Evolutionary conservation across 306 rosid genomes (phyloP), one percentile per base, ranked within the genome.

Genomic region (Hippophae tibetana): DNA sequence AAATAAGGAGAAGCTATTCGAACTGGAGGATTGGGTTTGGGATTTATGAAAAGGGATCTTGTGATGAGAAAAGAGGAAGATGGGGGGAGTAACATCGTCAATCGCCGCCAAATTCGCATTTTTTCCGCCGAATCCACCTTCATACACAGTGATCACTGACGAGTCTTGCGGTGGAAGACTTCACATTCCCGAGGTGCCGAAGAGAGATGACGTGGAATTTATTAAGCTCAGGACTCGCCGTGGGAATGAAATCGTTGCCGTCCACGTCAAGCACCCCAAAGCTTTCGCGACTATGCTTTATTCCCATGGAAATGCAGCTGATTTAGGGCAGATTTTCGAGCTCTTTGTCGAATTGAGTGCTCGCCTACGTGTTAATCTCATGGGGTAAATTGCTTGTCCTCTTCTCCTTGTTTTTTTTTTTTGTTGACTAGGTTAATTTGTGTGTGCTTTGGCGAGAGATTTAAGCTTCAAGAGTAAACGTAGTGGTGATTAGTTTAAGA

Each of bases 51-150:
- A 68, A 60, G 60, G 13, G 64, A 9, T 61, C 72, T 45, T 75
- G 67, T 73, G 72, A 73, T 67, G 79, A 73, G 69, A 31, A 4
- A 57, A 73, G 57, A 46, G 57, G 67, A 73, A 62, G 56, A 74
- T 86, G 95, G 97, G 97, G 67, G 97, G 97, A 79, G 90, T 90
- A 45, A 86, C 97, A 46, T 90, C 97, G 63, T 86, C 97, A 49
- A 90, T 90, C 71, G 97, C 97, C 53, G 94, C 97, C 57, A 90
- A 90, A 66, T 86, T 90, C 76, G 97, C 97, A 18, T 90, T 90
- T 69, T 90, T 90, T 61, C 97, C 97, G 64, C 97, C 97, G 4
- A 87, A 62, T 25, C 97, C 97, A 41, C 94, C 97, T 7, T 86
- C 97, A 0, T 90, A 90, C 72, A 82, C 83, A 6, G 70, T 90